Conservation (phyloP, 73 alveolate species). For the Diophrys appendiculata region DNA sequence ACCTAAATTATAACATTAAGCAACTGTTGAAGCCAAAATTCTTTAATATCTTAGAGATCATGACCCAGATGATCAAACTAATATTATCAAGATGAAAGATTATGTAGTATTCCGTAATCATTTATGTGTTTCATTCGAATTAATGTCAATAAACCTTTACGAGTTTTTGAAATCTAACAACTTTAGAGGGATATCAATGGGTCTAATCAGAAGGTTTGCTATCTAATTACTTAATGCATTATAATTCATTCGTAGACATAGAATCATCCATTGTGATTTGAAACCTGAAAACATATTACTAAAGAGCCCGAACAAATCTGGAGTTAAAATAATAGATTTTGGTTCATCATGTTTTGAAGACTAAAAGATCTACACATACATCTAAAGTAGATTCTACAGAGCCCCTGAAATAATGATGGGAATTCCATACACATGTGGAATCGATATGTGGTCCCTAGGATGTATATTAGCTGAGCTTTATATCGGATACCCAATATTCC, state of each 20-base stretch:
- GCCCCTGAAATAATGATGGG: conserved; percentile 61
- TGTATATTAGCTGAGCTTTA: conserved; percentile 54
- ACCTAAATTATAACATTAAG: conserved; percentile 67
- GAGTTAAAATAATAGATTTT: conserved; percentile 74
- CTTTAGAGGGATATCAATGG: conserved; percentile 34
- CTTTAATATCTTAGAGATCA: conserved; percentile 27
- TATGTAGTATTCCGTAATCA: conserved; percentile 54
- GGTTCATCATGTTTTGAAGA: conserved; percentile 74
- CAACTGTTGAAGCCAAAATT: conserved; percentile 32
- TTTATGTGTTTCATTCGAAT: conserved; percentile 48
- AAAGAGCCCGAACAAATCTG: conserved; percentile 38
- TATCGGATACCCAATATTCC: conserved; percentile 54
- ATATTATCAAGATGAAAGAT: conserved; percentile 32
- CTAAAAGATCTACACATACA: conserved; percentile 58
- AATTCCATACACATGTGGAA: conserved; percentile 36
- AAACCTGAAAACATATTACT: conserved; percentile 85
- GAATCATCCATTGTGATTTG: conserved; percentile 78
- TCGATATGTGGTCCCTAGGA: conserved; percentile 61
- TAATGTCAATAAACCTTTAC: conserved; percentile 31
- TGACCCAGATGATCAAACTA: conserved; percentile 43
- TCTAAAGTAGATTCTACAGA: conserved; percentile 49
- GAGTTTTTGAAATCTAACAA: conserved; percentile 37
- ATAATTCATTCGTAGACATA: conserved; percentile 30
- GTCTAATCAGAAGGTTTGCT: conserved; percentile 34
- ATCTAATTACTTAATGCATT: conserved; percentile 34